Conservation (phyloP, 2,329 filamentous ascomycete species). For the Arthrobotrys sinensis region DNA sequence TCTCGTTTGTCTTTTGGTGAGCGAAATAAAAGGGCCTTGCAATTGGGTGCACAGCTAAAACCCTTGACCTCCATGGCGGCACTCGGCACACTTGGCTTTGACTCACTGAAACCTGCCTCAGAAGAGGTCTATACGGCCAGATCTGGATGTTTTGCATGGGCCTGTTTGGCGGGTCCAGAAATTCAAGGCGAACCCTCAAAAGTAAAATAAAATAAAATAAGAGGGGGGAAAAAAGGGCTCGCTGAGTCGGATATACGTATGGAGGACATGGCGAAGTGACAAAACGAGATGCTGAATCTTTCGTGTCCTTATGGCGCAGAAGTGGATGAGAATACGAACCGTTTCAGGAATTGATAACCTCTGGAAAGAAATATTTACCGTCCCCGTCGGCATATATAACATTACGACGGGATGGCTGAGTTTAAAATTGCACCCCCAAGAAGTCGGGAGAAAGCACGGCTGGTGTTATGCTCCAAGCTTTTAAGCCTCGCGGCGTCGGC, state of each 20-base stretch:
- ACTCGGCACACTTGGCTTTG: constrained; percentile 59
- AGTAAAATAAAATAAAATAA: not conserved
- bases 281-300: constrained; percentile 5
- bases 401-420: constrained; percentile 46
- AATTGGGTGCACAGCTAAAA: constrained; percentile 47
- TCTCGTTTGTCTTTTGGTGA: constrained; percentile 35
- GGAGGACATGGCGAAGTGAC: not conserved
- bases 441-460: not conserved
- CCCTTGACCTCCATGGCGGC: constrained; percentile 41
- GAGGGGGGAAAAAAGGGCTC: not conserved
- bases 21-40: constrained; percentile 57
- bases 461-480: constrained; percentile 19
- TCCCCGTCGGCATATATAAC: constrained; percentile 35
- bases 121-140: constrained; percentile 13
- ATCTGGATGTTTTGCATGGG: constrained; percentile 25
- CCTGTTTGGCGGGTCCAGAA: constrained; percentile 3
- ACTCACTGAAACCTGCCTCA: constrained; percentile 52
- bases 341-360: constrained; percentile 55
- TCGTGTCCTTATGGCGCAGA: constrained; percentile 51
- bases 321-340: constrained; percentile 46
- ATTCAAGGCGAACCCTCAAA: constrained; percentile 25
- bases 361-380: constrained; percentile 40
- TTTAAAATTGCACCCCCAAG: constrained; percentile 29
- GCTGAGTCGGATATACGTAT: not conserved
- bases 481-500: constrained; percentile 32